Percentiles rank a stretch among this genome's conserved stretches.
Conservation (phyloP, 371 early-diverging fungal species). For the Mucor irregularis region DNA sequence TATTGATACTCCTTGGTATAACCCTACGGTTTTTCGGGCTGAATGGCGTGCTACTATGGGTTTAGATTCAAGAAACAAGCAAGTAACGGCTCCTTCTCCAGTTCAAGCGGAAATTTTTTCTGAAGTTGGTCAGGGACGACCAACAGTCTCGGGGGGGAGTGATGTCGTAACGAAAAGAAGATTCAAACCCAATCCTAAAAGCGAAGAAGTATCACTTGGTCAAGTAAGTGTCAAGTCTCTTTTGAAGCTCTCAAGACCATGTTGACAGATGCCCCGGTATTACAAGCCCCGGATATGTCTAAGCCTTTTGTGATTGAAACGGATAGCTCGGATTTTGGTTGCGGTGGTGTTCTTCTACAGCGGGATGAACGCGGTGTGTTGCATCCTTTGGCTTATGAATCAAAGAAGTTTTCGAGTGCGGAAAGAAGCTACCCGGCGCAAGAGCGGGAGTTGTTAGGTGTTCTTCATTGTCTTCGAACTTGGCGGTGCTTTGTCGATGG, state of each 20-base stretch:
- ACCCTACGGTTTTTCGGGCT: conserved; percentile 7
- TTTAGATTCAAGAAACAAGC: neutral
- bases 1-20: conserved; percentile 4
- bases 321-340: conserved; percentile 30
- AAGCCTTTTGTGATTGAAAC: conserved; percentile 30
- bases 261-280: conserved; percentile 7
- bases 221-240: neutral
- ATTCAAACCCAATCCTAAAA: too few relatives aligned
- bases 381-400: conserved; percentile 33
- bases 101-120: too few relatives aligned
- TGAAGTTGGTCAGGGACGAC: conserved; percentile 12
- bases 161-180: too few relatives aligned
- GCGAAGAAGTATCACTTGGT: conserved; percentile 5
- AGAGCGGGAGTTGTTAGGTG: conserved; percentile 35
- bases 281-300: conserved; percentile 18
- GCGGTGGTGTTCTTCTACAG: conserved; percentile 40
- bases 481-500: conserved; percentile 38
- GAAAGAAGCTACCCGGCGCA: conserved; percentile 37
- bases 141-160: conserved; percentile 15
- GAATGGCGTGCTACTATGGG: conserved; percentile 4
- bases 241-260: conserved; percentile 7
- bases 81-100: neutral
- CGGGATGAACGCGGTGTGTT: conserved; percentile 12
- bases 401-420: conserved; percentile 23
- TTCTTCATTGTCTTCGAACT: conserved; percentile 27